Conservation (phyloP, 306 rosid genomes). For the Biancaea sappan region DNA sequence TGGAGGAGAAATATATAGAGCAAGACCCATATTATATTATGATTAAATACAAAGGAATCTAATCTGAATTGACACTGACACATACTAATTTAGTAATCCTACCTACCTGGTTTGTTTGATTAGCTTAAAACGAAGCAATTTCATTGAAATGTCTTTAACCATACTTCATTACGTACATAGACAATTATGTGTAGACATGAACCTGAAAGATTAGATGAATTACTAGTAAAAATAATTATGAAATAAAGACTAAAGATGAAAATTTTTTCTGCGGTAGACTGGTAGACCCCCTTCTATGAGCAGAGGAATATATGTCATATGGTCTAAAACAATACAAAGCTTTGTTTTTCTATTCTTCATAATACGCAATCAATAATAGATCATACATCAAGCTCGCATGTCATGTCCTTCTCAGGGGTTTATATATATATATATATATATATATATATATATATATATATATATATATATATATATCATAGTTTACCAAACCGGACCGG, state of each 20-base stretch:
- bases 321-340: background rate
- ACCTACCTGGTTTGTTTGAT: no score
- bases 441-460: background rate
- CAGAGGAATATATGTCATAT: conserved; percentile 40
- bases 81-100: no score
- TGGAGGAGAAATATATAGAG: background rate
- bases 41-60: no score
- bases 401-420: background rate
- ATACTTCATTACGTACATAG: no score
- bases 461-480: no score
- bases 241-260: background rate
- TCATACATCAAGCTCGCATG: conserved; percentile 24
- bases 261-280: background rate
- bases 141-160: no score
- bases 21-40: background rate
- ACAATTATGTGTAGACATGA: no score
- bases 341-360: background rate
- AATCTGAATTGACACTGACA: no score
- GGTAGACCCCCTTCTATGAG: background rate
- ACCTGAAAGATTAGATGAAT: no score
- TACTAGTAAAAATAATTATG: background rate
- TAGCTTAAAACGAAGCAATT: no score
- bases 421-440: background rate
- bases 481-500: no score
- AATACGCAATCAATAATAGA: background rate